These are phyloP conservation scores for Adansonia gregorii DNA, from an alignment of 441 rosid species.

Conservation along the genomic window DNA sequence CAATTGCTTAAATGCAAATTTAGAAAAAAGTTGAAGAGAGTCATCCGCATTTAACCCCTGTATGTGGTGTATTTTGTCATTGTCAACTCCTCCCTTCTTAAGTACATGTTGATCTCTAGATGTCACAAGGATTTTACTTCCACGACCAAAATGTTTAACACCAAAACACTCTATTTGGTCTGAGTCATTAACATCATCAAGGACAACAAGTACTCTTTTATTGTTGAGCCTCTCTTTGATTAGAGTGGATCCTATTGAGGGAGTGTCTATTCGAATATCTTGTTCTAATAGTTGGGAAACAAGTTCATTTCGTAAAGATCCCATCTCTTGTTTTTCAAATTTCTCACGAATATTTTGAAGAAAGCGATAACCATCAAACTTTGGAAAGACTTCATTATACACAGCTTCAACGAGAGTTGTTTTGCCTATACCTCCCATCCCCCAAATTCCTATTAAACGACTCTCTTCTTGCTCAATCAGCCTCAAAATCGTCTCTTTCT, in stretches of 20 bases:
- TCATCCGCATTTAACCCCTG: constrained; percentile 16
- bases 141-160: constrained; percentile 34
- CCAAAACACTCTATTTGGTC: constrained; percentile 32
- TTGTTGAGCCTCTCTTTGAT: constrained; percentile 30
- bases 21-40: constrained; percentile 41
- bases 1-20: constrained; percentile 36
- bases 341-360: constrained; percentile 30
- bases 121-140: constrained; percentile 46
- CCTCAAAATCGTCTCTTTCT: constrained; percentile 24
- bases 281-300: not conserved
- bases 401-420: constrained; percentile 36
- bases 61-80: constrained; percentile 26
- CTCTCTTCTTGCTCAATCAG: constrained; percentile 21
- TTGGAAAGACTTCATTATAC: constrained; percentile 26
- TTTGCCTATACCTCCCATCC: constrained; percentile 42
- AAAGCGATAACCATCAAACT: constrained; percentile 33
- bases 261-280: constrained; percentile 28
- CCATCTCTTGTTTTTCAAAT: not conserved
- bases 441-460: constrained; percentile 43
- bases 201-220: constrained; percentile 30
- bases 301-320: constrained; percentile 32
- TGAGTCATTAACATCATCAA: constrained; percentile 40
- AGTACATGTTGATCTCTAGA: constrained; percentile 36
- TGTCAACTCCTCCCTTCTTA: constrained; percentile 15
- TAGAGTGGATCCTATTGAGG: constrained; percentile 18